Percentiles rank a stretch among this genome's conserved stretches.
phyloP scores from a whole-genome alignment of 768 basidiomycete species.

The Rhodotorula sphaerocarpa region DNA sequence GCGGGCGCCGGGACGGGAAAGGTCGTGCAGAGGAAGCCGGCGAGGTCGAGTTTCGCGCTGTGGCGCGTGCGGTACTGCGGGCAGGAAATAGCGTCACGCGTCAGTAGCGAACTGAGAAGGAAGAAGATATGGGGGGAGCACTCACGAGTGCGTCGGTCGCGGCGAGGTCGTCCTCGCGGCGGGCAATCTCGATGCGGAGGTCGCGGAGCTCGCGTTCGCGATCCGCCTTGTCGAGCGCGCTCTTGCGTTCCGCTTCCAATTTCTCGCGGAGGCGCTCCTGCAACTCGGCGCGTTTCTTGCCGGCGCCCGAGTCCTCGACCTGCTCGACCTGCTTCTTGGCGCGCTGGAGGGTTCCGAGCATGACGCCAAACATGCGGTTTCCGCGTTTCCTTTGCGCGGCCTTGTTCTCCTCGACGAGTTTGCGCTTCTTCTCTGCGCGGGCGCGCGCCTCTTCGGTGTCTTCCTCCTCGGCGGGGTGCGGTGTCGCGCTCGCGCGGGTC shows the following conservation, averaged over 20 bases:
- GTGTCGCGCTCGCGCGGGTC: neutral
- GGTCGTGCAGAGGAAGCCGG: conserved; percentile 38
- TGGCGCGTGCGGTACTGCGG: conserved; percentile 35
- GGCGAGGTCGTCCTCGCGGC: conserved; percentile 34
- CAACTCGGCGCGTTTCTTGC: conserved; percentile 28
- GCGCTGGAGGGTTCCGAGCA: conserved; percentile 25
- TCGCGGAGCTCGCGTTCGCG: conserved; percentile 21
- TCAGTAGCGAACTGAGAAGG: neutral
- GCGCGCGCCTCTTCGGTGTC: neutral
- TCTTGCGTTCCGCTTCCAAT: conserved; percentile 17
- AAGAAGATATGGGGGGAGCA: neutral
- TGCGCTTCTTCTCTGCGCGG: neutral
- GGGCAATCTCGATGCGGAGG: conserved; percentile 16
- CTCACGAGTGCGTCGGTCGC: conserved; percentile 27
- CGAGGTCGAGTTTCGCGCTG: conserved; percentile 33
- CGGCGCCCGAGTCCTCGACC: conserved; percentile 1
- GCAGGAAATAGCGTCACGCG: neutral
- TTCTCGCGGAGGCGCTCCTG: conserved; percentile 34
- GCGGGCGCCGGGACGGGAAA: conserved; percentile 19
- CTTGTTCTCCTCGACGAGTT: neutral
- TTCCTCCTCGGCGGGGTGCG: neutral
- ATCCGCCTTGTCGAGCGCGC: conserved; percentile 12
- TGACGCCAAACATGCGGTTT: conserved; percentile 28
- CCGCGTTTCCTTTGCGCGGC: conserved; percentile 16
- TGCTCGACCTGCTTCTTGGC: conserved; percentile 10